phyloP scores from a whole-genome alignment of 1,139 yeast genomes.

The Yamadazyma dushanensis region DNA sequence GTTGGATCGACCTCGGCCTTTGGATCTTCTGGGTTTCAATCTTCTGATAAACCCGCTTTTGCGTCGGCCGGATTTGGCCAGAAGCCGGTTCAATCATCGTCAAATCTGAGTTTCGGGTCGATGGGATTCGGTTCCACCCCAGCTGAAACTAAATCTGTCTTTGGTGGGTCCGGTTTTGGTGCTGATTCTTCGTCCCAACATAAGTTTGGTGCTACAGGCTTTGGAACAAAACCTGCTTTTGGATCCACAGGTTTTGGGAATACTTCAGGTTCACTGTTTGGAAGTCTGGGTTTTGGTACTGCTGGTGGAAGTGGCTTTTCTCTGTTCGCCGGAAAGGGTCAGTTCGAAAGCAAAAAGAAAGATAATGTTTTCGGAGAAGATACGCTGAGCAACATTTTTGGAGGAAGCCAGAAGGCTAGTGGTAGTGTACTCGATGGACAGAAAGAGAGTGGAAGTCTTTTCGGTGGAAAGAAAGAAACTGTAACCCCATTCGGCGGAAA shows the following conservation, averaged over 20 bases:
- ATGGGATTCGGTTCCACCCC: constrained; percentile 7
- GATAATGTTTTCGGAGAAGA: constrained; percentile 11
- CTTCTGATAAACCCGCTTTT: constrained; percentile 9
- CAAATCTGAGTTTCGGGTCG: constrained; percentile 7
- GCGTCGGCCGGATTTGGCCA: constrained; percentile 11
- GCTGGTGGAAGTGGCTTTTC: constrained; percentile 14
- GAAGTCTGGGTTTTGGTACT: constrained; percentile 5
- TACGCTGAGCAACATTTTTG: constrained; percentile 10
- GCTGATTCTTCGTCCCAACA: neutral
- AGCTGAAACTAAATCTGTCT: constrained; percentile 9
- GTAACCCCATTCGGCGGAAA: too few relatives aligned
- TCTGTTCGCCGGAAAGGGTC: constrained; percentile 6
- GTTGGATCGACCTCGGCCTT: too few relatives aligned
- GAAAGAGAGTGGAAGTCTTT: neutral
- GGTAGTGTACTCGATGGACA: neutral
- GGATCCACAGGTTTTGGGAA: neutral
- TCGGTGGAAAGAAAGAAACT: too few relatives aligned
- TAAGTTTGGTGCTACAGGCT: too few relatives aligned
- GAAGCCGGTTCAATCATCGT: neutral
- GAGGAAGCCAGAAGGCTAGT: constrained; percentile 2
- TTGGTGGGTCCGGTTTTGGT: constrained; percentile 17
- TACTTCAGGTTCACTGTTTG: constrained; percentile 1
- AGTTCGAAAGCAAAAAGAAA: constrained; percentile 5
- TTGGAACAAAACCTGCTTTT: constrained; percentile 10
- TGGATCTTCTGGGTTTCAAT: constrained; percentile 7